Base-by-base conservation (phyloP, 257 asterid genomes). In the Thymus mandschuricus region DNA sequence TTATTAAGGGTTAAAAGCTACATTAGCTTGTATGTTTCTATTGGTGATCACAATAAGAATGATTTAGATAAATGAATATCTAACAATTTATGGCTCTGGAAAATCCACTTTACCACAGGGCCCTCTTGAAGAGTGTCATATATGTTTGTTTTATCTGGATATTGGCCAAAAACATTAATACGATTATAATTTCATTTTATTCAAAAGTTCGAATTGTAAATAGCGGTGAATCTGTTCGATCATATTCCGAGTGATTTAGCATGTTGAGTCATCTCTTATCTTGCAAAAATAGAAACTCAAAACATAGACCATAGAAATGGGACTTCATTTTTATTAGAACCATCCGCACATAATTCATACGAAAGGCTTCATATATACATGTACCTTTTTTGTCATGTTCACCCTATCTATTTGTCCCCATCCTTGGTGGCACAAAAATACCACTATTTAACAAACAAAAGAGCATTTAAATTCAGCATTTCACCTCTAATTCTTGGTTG, bases 401-500 rank as follows among this genome's bases (percentile, higher is more conserved):
- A 34, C 64, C 70, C 76, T 70, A 45, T 27, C 15, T 59, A 35
- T 62, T 51, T 44, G 60, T 57, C 70, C 50, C 75, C 75, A 27
- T 31, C 69, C 61, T 65, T 51, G 52, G 52, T 50, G 38, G 58
- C 74, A 71, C 67, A 60, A 55, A 48, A 30, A 40, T 58, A 43
- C 70, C 65, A 68, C 79, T 69, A 67, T 43, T 27, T 81, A 59
- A 21, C 35, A 48, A 66, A 68, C 51, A 31, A 73, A 43, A 46
- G 45, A 69, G 50, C 69, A 50, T 56, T 67, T 44, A 10, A 41
- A 50, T 62, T 45, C 3, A 2, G 58, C 45, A 63, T 30, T 72
- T 60, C 78, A 64, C 78, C 73, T 81, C 76, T 73, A 75, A 65
- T 28, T 64, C 57, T 55, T 84, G 81, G 67, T 71, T 75, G 81